Evolutionary conservation across 352 stramenopile species (phyloP).

Genomic region (Phytophthora gonapodyides): DNA sequence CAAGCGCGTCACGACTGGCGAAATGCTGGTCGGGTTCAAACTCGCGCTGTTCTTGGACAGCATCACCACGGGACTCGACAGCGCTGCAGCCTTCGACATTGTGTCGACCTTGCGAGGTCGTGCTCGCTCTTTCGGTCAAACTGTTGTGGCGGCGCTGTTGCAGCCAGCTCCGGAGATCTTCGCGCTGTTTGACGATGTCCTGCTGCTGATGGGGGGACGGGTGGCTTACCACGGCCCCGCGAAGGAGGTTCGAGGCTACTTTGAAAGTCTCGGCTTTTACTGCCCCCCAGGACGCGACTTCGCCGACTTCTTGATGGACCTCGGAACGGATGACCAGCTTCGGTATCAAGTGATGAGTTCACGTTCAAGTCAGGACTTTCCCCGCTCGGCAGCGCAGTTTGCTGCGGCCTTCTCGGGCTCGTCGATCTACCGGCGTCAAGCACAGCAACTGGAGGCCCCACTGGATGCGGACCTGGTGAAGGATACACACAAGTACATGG

Average conservation of each 20-base stretch:
- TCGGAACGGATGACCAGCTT: constrained; percentile 44
- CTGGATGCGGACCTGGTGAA: constrained; percentile 19
- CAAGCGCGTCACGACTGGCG: constrained; percentile 89
- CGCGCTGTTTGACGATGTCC: constrained; percentile 57
- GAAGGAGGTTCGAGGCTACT: constrained; percentile 37
- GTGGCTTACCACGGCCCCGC: constrained; percentile 78
- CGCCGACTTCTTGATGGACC: constrained; percentile 52
- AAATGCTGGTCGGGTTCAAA: constrained; percentile 84
- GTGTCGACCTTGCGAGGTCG: constrained; percentile 38
- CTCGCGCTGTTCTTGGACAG: constrained; percentile 75
- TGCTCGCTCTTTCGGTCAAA: constrained; percentile 42
- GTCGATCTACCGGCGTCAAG: constrained; percentile 15
- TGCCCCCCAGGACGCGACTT: constrained; percentile 47
- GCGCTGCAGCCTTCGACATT: constrained; percentile 62
- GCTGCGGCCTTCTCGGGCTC: constrained; percentile 35
- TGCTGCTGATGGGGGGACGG: constrained; percentile 63
- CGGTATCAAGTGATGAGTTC: constrained; percentile 36
- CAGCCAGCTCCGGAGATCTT: constrained; percentile 73
- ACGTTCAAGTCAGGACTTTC: constrained; percentile 6
- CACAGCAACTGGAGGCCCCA: constrained; percentile 29
- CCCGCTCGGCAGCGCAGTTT: constrained; percentile 38
- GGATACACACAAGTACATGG: constrained; percentile 78
- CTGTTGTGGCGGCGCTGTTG: constrained; percentile 80
- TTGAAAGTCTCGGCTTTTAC: constrained; percentile 46
- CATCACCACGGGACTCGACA: constrained; percentile 64